Base-by-base conservation (phyloP, 257 asterid species). In the Solanum sparsipilum region DNA sequence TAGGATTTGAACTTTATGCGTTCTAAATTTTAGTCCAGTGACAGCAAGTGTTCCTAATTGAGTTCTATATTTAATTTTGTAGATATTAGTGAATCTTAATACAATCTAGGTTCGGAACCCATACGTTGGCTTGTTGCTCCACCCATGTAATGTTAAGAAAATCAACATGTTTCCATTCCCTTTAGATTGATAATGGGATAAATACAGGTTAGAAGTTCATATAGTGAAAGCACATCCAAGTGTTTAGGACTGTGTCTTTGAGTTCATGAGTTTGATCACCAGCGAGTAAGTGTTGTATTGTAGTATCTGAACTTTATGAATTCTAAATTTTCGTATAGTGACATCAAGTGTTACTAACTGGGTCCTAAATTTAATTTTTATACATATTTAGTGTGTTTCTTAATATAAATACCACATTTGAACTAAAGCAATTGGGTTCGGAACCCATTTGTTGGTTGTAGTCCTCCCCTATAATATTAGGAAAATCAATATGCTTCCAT, bases 251-350 rank as follows among this genome's bases (percentile, higher is more conserved):
- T 23, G 15, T 63, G 31, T 4, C 29, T 63, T 7, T 63, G 15
- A 63, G 31, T 63, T 63, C 70, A 23, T 63, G 29, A 91, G 96
- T 89, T 94, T 94, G 91, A 70, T 94, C 88, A 94, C 98, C 85
- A 94, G 96, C 93, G 96, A 93, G 97, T 93, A 93, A 16, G 90
- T 75, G 52, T 6, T 72, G 4, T 63, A 23, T 23, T 63, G 70
- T 6, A 20, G 12, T 16, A 75, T 75, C 20, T 31, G 78, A 71
- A 31, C 67, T 56, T 20, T 7, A 56, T 56, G 81, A 11, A 12
- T 72, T 72, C 27, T 11, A 75, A 36, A 75, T 35, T 74, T 70
- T 71, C 4, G 41, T 7, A 16, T 71, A 32, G 25, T 4, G 39
- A 71, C 41, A 16, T 71, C 25, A 27, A 7, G n/a, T 7, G n/a